A percentile compares a stretch with the other conserved stretches of the same genome.
These are phyloP conservation scores for Alternaria ventricosa DNA, from an alignment of 2,329 filamentous ascomycete genomes.

Conservation along the genomic window DNA sequence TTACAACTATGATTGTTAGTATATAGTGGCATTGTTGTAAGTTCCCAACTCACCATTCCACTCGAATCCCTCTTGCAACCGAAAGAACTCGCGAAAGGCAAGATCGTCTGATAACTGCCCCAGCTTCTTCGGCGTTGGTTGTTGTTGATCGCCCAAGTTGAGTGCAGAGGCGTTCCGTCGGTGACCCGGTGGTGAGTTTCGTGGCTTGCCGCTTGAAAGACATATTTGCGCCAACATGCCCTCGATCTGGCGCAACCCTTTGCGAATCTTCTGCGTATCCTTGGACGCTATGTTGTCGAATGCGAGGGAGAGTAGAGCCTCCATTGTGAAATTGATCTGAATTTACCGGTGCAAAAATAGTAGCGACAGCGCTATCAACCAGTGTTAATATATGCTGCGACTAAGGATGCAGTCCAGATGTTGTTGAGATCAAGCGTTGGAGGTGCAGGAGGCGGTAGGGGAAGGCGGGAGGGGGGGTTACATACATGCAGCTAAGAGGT, in stretches of 20 bases:
- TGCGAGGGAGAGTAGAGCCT: conserved; percentile 86
- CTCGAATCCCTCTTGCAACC: conserved; percentile 94
- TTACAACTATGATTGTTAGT: conserved; percentile 64
- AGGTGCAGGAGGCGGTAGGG: conserved; percentile 27
- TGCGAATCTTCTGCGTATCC: conserved; percentile 86
- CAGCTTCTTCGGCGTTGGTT: conserved; percentile 58
- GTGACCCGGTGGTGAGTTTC: conserved; percentile 40
- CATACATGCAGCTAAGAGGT: conserved; percentile 36
- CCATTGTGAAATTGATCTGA: conserved; percentile 65
- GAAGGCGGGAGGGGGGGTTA: conserved; percentile 15
- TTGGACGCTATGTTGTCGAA: conserved; percentile 97
- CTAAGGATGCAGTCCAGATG: conserved; percentile 11
- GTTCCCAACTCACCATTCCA: conserved; percentile 73
- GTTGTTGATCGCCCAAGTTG: conserved; percentile 40
- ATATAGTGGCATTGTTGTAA: neutral
- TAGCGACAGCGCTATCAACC: conserved; percentile 9
- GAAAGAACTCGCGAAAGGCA: conserved; percentile 94
- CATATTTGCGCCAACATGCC: conserved; percentile 94
- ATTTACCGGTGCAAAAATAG: conserved; percentile 4
- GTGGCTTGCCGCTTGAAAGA: conserved; percentile 62
- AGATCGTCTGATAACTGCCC: conserved; percentile 78
- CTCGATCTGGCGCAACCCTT: conserved; percentile 92
- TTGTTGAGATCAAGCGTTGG: conserved; percentile 13
- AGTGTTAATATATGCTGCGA: conserved; percentile 6
- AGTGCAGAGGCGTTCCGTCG: conserved; percentile 49